phyloP scores from a whole-genome alignment of 495 filamentous ascomycete species.

The Clavariopsis aquatica region DNA sequence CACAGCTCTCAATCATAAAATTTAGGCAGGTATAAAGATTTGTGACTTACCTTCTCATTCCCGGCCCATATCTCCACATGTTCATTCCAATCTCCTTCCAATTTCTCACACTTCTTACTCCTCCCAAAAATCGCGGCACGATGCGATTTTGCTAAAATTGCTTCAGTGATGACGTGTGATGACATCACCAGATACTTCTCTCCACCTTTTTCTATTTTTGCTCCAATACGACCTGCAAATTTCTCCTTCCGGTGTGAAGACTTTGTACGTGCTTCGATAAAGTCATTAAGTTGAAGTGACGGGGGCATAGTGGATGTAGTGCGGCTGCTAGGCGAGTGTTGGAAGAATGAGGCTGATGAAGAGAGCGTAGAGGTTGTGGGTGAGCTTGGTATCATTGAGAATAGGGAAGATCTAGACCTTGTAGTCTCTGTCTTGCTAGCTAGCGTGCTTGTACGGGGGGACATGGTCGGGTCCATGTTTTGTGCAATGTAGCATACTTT shows the following conservation, averaged over 20 bases:
- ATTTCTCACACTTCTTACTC: background rate
- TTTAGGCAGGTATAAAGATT: background rate
- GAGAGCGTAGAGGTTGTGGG: background rate
- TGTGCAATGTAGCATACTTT: slow-evolving; percentile 22
- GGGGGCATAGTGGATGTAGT: background rate
- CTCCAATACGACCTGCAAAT: slow-evolving; percentile 16
- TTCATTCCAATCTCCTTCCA: slow-evolving; percentile 23
- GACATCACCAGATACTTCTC: slow-evolving; percentile 22
- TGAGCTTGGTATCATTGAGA: background rate
- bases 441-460: background rate
- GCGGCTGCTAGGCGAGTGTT: background rate
- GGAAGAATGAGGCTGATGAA: background rate
- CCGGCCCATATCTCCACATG: slow-evolving; percentile 28
- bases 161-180: slow-evolving; percentile 27
- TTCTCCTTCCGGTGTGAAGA: slow-evolving; percentile 1
- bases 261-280: slow-evolving; percentile 21
- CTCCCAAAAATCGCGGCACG: slow-evolving; percentile 1
- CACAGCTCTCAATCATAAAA: background rate
- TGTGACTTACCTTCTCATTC: slow-evolving; percentile 9
- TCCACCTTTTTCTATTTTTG: slow-evolving; percentile 7
- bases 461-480: slow-evolving; percentile 20
- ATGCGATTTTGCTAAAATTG: slow-evolving; percentile 6
- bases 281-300: slow-evolving; percentile 16
- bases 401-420: slow-evolving; percentile 2
- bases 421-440: slow-evolving; percentile 9